These are phyloP conservation scores for Fraxinus angustifolia DNA, from an alignment of 305 asterid species.

Conservation along the genomic window DNA sequence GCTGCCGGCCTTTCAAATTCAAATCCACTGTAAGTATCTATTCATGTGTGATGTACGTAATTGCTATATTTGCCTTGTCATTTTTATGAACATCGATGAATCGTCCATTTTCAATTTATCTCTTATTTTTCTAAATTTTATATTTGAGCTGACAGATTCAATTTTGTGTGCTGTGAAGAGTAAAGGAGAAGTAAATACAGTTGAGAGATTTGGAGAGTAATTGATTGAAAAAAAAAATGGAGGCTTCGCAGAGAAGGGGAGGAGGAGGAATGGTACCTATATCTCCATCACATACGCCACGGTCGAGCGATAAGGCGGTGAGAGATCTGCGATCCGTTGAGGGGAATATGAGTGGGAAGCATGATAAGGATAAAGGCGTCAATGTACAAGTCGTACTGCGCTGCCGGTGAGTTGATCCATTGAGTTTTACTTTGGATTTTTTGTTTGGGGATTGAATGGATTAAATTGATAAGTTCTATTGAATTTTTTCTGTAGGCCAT, in stretches of 20 bases:
- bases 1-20: conserved; percentile 29
- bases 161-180: conserved; percentile 18
- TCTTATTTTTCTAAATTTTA: background rate
- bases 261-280: conserved; percentile 62
- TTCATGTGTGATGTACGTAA: background rate
- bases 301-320: conserved; percentile 63
- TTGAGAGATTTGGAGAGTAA: conserved; percentile 37
- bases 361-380: conserved; percentile 90
- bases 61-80: conserved; percentile 24
- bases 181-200: background rate
- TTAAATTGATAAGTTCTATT: background rate
- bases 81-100: conserved; percentile 16
- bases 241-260: conserved; percentile 60
- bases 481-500: conserved; percentile 50
- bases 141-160: conserved; percentile 32
- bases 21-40: conserved; percentile 19
- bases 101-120: conserved; percentile 16
- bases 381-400: conserved; percentile 91
- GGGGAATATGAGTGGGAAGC: conserved; percentile 71
- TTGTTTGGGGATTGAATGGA: conserved; percentile 4
- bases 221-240: conserved; percentile 36
- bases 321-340: conserved; percentile 93
- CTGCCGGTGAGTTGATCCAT: conserved; percentile 59
- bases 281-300: conserved; percentile 85
- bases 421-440: conserved; percentile 1